Evolutionary conservation across 106 monocot genomes (phyloP), one percentile per base, ranked within the genome.

Genomic region (Amphibolis antarctica): DNA sequence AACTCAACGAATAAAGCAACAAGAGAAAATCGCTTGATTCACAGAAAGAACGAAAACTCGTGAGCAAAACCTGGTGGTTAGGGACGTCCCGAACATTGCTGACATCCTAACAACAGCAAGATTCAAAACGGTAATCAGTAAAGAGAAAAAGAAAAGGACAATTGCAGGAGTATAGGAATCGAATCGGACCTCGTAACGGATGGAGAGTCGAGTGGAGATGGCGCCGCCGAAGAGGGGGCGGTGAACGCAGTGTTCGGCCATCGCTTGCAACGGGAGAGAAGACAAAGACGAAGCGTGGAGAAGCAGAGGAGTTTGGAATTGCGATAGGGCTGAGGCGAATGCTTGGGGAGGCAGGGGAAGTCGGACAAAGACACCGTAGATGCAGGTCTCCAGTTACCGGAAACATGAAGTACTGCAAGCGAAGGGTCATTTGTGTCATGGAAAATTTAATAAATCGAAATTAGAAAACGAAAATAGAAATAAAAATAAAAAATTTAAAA

Each of bases 141-240:
- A 23, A 25, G 20, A 9, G 26, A 22, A 14, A 15, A 10, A 27
- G 9, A 12, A 44, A 17, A 59, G 5, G 22, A 56, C n/a, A 42
- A 24, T 1, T 31, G 10, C 51, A 42, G 23, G 31, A 30, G 28
- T 30, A 29, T 28, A 49, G 9, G 20, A 18, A n/a, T 14, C 18
- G 48, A 12, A 23, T 18, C 24, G 31, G 25, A 89, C 94, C 86
- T 96, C 79, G 63, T 83, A 96, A 22, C 89, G 83, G 1, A 64
- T 17, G 59, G 94, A 89, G 45, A 96, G 80, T 48, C n/a, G 62
- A 53, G 77, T 79, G 31, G 89, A 76, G 50, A 96, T 76, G 14
- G 89, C 86, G 29, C 86, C 94, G 10, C 94, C 94, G 69, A 86
- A 96, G 49, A 96, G 61, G 28, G 86, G 69, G 21, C 78, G 69